These are phyloP conservation scores for Ophiostoma sp. DNA, from an alignment of 2,329 filamentous ascomycete species.

Conservation along the genomic window DNA sequence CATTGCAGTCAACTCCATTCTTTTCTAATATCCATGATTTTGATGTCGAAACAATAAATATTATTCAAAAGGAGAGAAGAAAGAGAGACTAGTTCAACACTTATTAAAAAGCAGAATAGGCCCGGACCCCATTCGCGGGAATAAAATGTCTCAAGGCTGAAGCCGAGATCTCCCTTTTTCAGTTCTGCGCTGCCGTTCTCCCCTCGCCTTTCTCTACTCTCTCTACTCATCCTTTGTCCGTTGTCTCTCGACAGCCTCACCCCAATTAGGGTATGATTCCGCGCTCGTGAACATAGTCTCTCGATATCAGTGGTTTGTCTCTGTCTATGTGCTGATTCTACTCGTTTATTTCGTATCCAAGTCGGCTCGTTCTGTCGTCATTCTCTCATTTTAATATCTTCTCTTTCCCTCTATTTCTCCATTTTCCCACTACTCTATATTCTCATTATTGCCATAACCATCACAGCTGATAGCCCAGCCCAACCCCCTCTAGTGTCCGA, in stretches of 20 bases:
- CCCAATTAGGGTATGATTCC: not conserved
- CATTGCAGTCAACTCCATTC: too few species aligned
- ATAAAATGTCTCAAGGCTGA: slow-evolving; percentile 4
- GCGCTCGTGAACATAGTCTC: not conserved
- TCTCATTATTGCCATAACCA: not conserved
- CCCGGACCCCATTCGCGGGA: not conserved
- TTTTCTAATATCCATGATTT: too few species aligned
- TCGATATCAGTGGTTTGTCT: too few species aligned
- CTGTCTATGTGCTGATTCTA: too few species aligned
- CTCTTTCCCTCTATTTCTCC: not conserved
- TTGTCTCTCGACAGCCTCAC: slow-evolving; percentile 4
- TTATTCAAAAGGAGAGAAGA: too few species aligned
- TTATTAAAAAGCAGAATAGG: too few species aligned
- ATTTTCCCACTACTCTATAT: not conserved
- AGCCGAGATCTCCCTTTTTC: not conserved
- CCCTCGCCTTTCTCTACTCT: not conserved
- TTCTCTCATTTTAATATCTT: not conserved
- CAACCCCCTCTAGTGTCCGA: too few species aligned
- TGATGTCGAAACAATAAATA: too few species aligned
- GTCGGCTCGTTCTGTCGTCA: not conserved
- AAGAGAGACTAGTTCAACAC: too few species aligned
- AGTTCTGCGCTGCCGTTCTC: not conserved
- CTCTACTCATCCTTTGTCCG: not conserved
- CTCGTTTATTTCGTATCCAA: too few species aligned
- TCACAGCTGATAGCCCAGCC: too few species aligned